Evolutionary conservation across 805 yeast genomes (phyloP), one percentile per base, ranked within the genome.

Genomic region (Soucietia sequanensis): DNA sequence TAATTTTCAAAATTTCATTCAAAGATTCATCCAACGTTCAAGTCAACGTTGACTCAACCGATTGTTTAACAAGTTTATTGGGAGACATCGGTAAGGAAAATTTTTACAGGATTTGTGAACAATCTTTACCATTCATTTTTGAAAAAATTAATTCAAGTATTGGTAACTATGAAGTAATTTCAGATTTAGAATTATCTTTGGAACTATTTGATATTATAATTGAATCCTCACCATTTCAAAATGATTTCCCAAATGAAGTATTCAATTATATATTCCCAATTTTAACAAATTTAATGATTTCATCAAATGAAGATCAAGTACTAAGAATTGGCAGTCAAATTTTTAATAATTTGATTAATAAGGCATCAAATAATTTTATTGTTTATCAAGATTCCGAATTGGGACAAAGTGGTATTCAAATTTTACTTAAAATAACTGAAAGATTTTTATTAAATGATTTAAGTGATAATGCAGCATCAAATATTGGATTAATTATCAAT

Each of bases 401-500:
- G 5, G 53, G 47, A 10, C 56, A 62, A 30, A 46, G 72, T 2
- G 87, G 86, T 0, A 58, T 76, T 34, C 70, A 78, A 12, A 62
- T 71, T 2, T 67, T 86, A n/a, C 61, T 93, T 12, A 68, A 72
- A 21, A 76, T 84, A 10, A 79, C 83, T 2, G 76, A 85, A 3
- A 80, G 80, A 48, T 75, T 88, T 34, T 68, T 91, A 21, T 76
- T 84, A 1, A 86, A 95, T 1, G 68, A 70, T 6, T 65, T 85
- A 37, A 74, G 84, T 11, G 97, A 89, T 46, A 75, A 83, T 28
- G 96, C 95, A 0, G 90, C 95, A 1, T 70, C 81, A 60, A 82
- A 84, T 38, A 76, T 86, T 28, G 97, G 91, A 9, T 63, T 72
- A 6, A 72, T 85, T 15, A 79, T 84, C 2, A 67, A 75, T 8